Evolutionary conservation across 345 rosid species (phyloP).

Genomic region (Raphanus raphanistrum): DNA sequence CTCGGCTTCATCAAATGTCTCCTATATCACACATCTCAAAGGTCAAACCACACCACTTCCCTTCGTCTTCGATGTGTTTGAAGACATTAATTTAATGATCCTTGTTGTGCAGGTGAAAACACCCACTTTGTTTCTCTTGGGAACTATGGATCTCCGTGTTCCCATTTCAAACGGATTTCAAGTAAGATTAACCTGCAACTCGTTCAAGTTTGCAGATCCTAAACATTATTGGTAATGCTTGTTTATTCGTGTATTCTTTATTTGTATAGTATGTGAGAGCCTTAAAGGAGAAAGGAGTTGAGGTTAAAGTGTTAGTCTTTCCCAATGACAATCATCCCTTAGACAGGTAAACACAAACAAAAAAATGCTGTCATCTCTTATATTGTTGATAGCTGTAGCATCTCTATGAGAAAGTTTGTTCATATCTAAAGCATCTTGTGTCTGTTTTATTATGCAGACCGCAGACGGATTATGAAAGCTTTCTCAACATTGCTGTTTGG

Average conservation of each 20-base stretch:
- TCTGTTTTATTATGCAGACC: slow-evolving; percentile 60
- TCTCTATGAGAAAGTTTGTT: neutral
- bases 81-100: neutral
- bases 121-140: slow-evolving; percentile 77
- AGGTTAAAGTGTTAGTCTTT: slow-evolving; percentile 63
- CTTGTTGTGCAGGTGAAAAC: slow-evolving; percentile 70
- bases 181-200: slow-evolving; percentile 45
- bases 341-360: slow-evolving; percentile 52
- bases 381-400: neutral
- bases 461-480: slow-evolving; percentile 82
- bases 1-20: slow-evolving; percentile 63
- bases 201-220: slow-evolving; percentile 8
- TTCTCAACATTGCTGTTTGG: slow-evolving; percentile 76
- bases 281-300: slow-evolving; percentile 78
- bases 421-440: slow-evolving; percentile 9
- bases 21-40: slow-evolving; percentile 81
- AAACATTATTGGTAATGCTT: slow-evolving; percentile 9
- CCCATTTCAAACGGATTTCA: slow-evolving; percentile 84
- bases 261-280: slow-evolving; percentile 67
- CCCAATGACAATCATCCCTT: slow-evolving; percentile 73
- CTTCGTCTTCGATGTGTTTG: neutral
- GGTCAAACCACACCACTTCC: slow-evolving; percentile 45
- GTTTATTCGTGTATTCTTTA: slow-evolving; percentile 3
- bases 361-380: neutral
- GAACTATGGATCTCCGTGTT: slow-evolving; percentile 88